These are phyloP conservation scores for Suillus paluster DNA, from an alignment of 768 basidiomycete genomes.

Conservation along the genomic window DNA sequence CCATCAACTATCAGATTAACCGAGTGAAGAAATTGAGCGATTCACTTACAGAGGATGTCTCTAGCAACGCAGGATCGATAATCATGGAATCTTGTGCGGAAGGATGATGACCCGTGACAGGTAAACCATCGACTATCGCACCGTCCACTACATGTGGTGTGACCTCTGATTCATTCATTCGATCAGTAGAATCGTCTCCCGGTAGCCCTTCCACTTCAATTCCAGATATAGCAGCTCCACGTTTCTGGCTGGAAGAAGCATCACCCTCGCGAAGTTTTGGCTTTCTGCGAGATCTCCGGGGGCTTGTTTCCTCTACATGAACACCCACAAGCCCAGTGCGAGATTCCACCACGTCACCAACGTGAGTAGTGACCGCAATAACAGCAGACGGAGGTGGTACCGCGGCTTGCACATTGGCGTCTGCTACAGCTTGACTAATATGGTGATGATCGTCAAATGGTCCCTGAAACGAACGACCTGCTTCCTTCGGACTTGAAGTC, in stretches of 20 bases:
- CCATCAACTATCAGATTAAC: neutral
- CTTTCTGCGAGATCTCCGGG: neutral
- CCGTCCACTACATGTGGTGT: neutral
- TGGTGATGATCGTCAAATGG: neutral
- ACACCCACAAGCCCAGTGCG: neutral
- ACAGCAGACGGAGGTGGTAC: neutral
- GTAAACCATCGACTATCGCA: neutral
- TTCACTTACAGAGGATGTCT: neutral
- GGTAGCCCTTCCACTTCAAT: neutral
- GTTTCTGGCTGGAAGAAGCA: neutral
- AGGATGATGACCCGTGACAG: neutral
- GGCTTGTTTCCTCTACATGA: neutral
- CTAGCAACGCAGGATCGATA: neutral
- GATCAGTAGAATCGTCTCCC: neutral
- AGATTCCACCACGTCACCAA: neutral
- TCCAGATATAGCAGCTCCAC: neutral
- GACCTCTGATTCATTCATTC: neutral
- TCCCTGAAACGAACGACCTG: neutral
- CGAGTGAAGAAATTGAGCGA: neutral
- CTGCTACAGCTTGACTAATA: neutral
- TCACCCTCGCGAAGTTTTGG: slow-evolving; percentile 5
- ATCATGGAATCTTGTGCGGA: neutral
- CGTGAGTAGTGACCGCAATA: neutral
- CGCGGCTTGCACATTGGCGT: neutral
- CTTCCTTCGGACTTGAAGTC: neutral